Conservation (phyloP, 108 stramenopile species). For the Bacterosira constricta region DNA sequence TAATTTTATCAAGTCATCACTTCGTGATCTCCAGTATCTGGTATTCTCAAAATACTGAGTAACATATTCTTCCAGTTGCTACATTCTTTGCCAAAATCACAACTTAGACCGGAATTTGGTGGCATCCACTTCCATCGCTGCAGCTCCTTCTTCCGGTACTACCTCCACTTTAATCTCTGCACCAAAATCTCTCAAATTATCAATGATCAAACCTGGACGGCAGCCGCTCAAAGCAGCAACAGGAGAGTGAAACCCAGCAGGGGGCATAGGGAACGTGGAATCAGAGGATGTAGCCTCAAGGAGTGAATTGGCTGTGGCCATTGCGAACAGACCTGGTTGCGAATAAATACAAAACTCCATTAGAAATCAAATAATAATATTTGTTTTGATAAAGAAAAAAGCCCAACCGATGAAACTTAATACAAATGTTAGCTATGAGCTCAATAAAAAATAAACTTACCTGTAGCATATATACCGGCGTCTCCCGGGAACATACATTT, state of each 20-base stretch:
- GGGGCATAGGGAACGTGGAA: background rate
- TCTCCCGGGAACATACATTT: constrained; percentile 19
- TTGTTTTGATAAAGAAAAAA: too few relatives aligned
- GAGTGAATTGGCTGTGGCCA: constrained; percentile 13
- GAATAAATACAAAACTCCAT: too few relatives aligned
- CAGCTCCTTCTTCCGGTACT: background rate
- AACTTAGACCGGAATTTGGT: constrained; percentile 18
- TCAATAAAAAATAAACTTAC: too few relatives aligned
- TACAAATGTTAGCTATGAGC: too few relatives aligned
- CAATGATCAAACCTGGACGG: constrained; percentile 20
- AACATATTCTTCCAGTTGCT: too few relatives aligned
- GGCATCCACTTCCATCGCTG: constrained; percentile 7
- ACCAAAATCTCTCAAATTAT: constrained; percentile 23
- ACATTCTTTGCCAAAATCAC: too few relatives aligned
- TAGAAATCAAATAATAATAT: too few relatives aligned
- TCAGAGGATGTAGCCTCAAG: constrained; percentile 3
- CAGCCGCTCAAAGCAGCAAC: constrained; percentile 21
- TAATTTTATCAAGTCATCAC: too few relatives aligned
- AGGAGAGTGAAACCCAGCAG: constrained; percentile 25
- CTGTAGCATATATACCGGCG: constrained; percentile 35
- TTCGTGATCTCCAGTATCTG: too few relatives aligned
- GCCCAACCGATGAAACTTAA: too few relatives aligned
- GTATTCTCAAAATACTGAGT: too few relatives aligned
- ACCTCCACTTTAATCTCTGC: constrained; percentile 25
- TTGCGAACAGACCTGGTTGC: constrained; percentile 20